Conservation (phyloP, 345 rosid species). For the Lepidium didymum region DNA sequence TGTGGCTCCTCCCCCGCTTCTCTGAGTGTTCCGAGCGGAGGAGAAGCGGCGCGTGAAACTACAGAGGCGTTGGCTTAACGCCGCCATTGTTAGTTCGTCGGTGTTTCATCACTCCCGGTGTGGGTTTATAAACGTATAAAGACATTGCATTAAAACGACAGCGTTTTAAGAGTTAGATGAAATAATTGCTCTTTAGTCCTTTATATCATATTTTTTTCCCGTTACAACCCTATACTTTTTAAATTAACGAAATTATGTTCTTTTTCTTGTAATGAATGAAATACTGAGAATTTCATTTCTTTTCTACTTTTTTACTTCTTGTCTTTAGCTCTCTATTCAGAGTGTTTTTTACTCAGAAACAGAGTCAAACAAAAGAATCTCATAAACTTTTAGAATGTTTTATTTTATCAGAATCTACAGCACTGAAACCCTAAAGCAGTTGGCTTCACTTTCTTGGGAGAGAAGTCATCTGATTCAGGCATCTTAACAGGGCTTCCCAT, state of each 20-base stretch:
- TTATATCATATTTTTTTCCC: too few species aligned
- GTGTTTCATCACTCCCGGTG: conserved; percentile 17
- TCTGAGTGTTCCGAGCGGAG: background rate
- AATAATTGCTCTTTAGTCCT: background rate
- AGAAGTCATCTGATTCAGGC: conserved; percentile 52
- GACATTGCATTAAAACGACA: background rate
- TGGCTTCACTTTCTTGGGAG: conserved; percentile 40
- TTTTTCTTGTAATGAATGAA: too few species aligned
- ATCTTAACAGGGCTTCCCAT: conserved; percentile 68
- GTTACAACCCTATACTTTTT: background rate
- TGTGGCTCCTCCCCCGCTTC: conserved; percentile 8
- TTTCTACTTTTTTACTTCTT: background rate
- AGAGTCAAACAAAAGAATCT: conserved; percentile 8
- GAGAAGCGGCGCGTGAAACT: conserved; percentile 22
- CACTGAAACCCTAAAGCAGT: conserved; percentile 45
- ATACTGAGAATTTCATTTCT: background rate
- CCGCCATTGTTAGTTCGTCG: conserved; percentile 13
- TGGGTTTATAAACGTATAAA: background rate
- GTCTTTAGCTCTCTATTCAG: background rate
- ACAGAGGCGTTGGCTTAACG: conserved; percentile 23
- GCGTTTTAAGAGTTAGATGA: background rate
- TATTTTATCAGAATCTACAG: conserved; percentile 34
- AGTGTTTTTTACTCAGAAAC: conserved; percentile 1
- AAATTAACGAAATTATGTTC: background rate
- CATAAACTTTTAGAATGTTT: background rate